Percentiles rank a stretch among this genome's conserved stretches.
These are phyloP conservation scores for Scedosporium apiospermum DNA, from an alignment of 2,329 filamentous ascomycete species.

Conservation along the genomic window DNA sequence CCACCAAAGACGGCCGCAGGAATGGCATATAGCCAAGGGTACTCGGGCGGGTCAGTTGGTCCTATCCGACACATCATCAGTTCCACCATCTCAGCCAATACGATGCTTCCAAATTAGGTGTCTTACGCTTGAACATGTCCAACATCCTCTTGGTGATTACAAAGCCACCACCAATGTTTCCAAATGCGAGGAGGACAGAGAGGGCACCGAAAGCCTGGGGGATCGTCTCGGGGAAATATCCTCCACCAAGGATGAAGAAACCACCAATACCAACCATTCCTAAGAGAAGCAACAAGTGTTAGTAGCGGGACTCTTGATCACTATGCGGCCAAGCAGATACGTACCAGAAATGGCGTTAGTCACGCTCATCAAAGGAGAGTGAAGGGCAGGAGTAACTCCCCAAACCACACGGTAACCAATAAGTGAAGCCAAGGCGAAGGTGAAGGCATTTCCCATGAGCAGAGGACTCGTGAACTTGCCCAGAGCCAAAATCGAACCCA, in stretches of 20 bases:
- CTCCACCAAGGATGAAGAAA: conserved; percentile 80
- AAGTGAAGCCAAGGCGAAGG: conserved; percentile 71
- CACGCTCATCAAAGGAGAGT: conserved; percentile 85
- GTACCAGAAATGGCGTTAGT: conserved; percentile 80
- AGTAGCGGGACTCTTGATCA: not conserved
- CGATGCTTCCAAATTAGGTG: too few relatives aligned
- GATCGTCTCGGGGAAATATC: conserved; percentile 65
- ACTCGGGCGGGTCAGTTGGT: conserved; percentile 78
- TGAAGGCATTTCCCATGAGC: conserved; percentile 84
- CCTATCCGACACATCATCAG: conserved; percentile 25
- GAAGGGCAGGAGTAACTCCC: conserved; percentile 74
- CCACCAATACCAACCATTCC: conserved; percentile 82
- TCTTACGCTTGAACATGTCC: conserved; percentile 73
- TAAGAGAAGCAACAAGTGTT: conserved; percentile 12
- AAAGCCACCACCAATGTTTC: conserved; percentile 83
- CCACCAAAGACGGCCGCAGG: conserved; percentile 70
- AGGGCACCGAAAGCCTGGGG: conserved; percentile 69
- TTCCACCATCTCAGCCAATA: not conserved
- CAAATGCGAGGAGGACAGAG: conserved; percentile 76
- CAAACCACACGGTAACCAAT: conserved; percentile 85
- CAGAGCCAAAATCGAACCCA: conserved; percentile 65
- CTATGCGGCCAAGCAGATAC: not conserved
- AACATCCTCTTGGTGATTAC: conserved; percentile 91
- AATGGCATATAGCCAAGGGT: conserved; percentile 76
- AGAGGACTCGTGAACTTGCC: conserved; percentile 74